A percentile compares a stretch with the other conserved stretches of the same genome.
These are phyloP conservation scores for Neurospora sp. DNA, from an alignment of 495 filamentous ascomycete species.

Conservation along the genomic window DNA sequence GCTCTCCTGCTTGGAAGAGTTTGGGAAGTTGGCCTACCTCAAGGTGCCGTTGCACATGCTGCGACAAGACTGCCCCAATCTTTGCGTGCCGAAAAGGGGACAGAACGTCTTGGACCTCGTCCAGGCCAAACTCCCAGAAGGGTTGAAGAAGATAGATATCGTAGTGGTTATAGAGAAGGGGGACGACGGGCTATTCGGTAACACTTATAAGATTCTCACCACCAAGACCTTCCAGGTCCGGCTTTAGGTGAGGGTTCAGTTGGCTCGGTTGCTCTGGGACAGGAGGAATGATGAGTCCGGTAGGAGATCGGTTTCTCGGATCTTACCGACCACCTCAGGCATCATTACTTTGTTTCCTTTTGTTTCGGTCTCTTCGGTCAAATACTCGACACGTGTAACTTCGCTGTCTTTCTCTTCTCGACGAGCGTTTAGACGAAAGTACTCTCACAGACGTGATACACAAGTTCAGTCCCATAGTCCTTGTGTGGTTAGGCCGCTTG, in stretches of 20 bases:
- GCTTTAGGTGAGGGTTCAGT: background rate
- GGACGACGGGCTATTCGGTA: too few relatives aligned
- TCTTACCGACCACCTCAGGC: background rate
- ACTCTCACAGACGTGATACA: background rate
- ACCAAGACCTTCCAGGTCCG: background rate
- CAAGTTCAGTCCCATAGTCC: background rate
- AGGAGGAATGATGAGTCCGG: background rate
- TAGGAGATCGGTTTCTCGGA: background rate
- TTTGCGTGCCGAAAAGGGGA: background rate
- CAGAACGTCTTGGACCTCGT: background rate
- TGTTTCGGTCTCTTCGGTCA: background rate
- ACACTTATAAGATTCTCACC: too few relatives aligned
- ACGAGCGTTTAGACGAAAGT: background rate
- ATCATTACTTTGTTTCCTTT: background rate
- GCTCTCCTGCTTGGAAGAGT: background rate
- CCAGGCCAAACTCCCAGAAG: background rate
- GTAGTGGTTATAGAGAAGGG: too few relatives aligned
- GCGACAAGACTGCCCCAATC: background rate
- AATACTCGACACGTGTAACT: background rate
- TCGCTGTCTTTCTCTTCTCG: background rate
- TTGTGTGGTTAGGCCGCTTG: too few relatives aligned
- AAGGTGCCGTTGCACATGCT: background rate
- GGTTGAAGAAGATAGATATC: background rate
- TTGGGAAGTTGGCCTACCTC: background rate
- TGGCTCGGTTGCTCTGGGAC: background rate